Evolutionary conservation across 768 basidiomycete species (phyloP), one percentile per base, ranked within the genome.

Genomic region (Cubamyces lactineus): DNA sequence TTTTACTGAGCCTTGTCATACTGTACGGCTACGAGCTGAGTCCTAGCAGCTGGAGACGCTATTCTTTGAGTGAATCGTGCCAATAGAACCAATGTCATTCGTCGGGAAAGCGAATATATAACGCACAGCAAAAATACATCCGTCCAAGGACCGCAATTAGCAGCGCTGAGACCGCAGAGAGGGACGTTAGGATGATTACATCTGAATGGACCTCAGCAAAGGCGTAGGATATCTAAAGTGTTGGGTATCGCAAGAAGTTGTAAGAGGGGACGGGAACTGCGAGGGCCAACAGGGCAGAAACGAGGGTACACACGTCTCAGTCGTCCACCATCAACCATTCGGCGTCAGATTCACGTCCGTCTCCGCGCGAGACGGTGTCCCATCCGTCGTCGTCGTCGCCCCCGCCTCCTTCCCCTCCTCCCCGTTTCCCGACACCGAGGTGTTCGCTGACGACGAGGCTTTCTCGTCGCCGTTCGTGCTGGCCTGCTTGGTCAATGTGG

Each of bases 281-380:
- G 59, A 42, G 49, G 56, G 34, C 34, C 34, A 34, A 34, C 34
- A 34, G 28, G 34, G 34, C 34, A 34, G 34, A 34, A 34, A 34
- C 34, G 34, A 34, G 57, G 57, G 43, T 19, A 53, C 53, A 61
- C 63, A 65, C 53, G 45, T 64, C 59, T 68, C 69, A 72, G 51
- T 77, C 76, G 64, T 84, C 81, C 62, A 93, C 80, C 26, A 93
- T 87, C 70, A 94, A 70, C 91, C 92, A 94, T 93, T 94, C 92
- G 89, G 92, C 73, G 86, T 93, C 91, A 85, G 84, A 86, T 86
- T 87, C 86, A 83, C 77, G 74, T 74, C 79, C 83, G 83, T 86
- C 82, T 77, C 80, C 74, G 79, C 77, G 73, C 82, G 90, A 83
- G 86, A 89, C 76, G 77, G 80, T 70, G 80, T 86, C 80, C 88